Evolutionary conservation across 805 yeast genomes (phyloP).

Genomic region (Kodamaea sagamina): DNA sequence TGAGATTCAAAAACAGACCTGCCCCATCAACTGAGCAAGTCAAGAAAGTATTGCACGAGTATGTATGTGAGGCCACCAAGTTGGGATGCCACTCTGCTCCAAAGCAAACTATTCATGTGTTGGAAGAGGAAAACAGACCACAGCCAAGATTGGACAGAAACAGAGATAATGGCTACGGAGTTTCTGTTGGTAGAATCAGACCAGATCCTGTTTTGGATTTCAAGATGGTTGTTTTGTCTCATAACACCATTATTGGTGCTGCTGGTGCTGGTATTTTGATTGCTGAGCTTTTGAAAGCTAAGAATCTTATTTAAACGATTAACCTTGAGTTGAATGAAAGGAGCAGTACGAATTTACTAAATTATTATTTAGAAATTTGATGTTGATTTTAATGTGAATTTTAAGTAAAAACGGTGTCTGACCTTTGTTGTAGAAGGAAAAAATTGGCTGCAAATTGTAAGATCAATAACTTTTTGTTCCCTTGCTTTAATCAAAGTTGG

Average conservation of each 20-base stretch:
- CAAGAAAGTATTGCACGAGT: constrained; percentile 66
- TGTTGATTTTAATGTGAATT: no score
- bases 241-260: constrained; percentile 97
- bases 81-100: constrained; percentile 93
- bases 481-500: no score
- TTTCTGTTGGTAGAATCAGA: constrained; percentile 91
- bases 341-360: no score
- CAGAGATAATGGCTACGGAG: constrained; percentile 91
- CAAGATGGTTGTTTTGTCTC: constrained; percentile 97
- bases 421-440: no score
- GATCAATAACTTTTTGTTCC: no score
- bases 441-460: no score
- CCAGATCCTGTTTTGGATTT: constrained; percentile 90
- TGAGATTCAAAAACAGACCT: constrained; percentile 77
- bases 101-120: constrained; percentile 83
- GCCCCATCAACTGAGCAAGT: constrained; percentile 85
- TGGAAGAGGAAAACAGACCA: constrained; percentile 91
- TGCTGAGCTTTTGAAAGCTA: constrained; percentile 85
- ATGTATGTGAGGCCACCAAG: constrained; percentile 77
- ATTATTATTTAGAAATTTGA: neutral
- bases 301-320: constrained; percentile 58
- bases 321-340: neutral
- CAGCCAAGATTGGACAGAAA: constrained; percentile 97
- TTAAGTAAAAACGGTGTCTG: no score
- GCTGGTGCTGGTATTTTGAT: constrained; percentile 97